Evolutionary conservation across 2,329 filamentous ascomycete genomes (phyloP), one percentile per base, ranked within the genome.

Genomic region (Aspergillus fischeri): DNA sequence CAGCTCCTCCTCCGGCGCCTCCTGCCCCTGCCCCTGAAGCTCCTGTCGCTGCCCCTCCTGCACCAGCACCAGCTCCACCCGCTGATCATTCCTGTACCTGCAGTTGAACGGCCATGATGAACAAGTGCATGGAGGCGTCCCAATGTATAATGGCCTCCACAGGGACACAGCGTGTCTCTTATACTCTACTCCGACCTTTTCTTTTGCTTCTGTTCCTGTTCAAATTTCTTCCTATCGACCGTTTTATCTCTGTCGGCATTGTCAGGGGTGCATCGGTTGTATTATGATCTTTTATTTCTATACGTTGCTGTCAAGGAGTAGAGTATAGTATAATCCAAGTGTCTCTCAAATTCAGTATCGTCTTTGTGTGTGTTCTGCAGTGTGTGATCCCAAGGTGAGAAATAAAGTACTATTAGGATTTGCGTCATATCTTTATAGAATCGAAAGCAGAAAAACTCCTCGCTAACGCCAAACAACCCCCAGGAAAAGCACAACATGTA

Each of bases 71-170:
- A 17, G 32, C 32, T 17, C 32, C 11, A 4, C 32, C 32, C 11
- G 32, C 32, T 17, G 32, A 35, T 14, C 32, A 35, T 35, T 6
- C 51, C 47, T 51, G 53, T 42, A 60, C 57, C 60, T 60, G 62
- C 49, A 11, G 55, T 29, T 35, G 32, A 35, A 35, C 28, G 9
- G 9, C 32, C 11, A 14, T 35, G 11, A 14, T 29, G 32, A 14
- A 35, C 32, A 35, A 35, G 32, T 35, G 32, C 14, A 35, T 14
- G 32, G 32, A 4, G 32, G 32, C 11, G 11, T 14, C 32, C 38
- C 27, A 32, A 20, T 42, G 25, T 38, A 28, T 20, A 45, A 42
- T 20, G 24, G 24, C 38, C 21, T 7, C 38, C 41, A 29, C 42
- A 44, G 21, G 9, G 50, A 21, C 29, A 52, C 21, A 11, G n/a